Conservation (phyloP, 2,329 filamentous ascomycete genomes). For the Dactylellina sp. region DNA sequence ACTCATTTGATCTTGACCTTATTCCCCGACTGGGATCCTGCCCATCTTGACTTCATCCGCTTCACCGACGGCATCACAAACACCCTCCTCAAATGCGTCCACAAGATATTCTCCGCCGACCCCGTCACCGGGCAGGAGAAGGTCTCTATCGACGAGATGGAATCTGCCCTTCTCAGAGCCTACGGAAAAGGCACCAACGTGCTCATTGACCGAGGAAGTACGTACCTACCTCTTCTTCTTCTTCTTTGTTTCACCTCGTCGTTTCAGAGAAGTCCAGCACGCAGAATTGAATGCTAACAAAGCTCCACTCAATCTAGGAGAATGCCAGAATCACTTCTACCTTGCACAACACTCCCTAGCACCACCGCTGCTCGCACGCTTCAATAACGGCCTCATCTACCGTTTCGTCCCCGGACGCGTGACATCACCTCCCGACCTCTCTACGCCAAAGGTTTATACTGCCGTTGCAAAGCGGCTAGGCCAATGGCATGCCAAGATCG, state of each 20-base stretch:
- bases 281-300: background rate
- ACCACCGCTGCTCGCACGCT: constrained; percentile 86
- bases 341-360: constrained; percentile 86
- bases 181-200: constrained; percentile 95
- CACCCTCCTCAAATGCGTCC: constrained; percentile 70
- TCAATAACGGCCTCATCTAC: constrained; percentile 96
- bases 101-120: constrained; percentile 50
- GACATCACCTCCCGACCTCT: constrained; percentile 82
- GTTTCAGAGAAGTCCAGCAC: background rate
- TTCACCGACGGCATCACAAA: constrained; percentile 99
- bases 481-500: constrained; percentile 83
- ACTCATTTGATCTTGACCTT: constrained; percentile 81
- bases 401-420: constrained; percentile 85
- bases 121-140: constrained; percentile 62
- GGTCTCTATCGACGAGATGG: constrained; percentile 70
- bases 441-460: constrained; percentile 78
- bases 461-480: constrained; percentile 86
- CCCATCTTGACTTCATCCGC: constrained; percentile 82
- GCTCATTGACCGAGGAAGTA: constrained; percentile 93
- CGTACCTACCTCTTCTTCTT: constrained; percentile 65
- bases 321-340: constrained; percentile 80
- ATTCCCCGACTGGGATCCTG: constrained; percentile 82
- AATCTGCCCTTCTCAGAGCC: constrained; percentile 88
- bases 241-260: too few species aligned
- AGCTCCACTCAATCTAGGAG: constrained; percentile 68